Evolutionary conservation across 768 basidiomycete genomes (phyloP), one percentile per base, ranked within the genome.

Genomic region (Mycena belliarum): DNA sequence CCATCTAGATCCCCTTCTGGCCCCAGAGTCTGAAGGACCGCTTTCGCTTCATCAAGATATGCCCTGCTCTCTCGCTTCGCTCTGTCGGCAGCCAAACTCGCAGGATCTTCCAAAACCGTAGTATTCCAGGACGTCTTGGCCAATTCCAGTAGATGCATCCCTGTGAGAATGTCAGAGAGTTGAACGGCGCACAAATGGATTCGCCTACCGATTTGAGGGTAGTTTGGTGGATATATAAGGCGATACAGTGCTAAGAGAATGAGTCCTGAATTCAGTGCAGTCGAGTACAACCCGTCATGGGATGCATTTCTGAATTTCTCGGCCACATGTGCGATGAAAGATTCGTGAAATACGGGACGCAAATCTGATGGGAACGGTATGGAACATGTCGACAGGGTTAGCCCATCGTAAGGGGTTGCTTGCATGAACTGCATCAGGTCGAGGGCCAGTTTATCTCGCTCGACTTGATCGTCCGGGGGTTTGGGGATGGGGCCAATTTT

Each of bases 41-140:
- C 63, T 14, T 65, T 70, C 11, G 81, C 77, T 52, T 81, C 65
- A 24, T 59, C 59, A 18, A 88, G 69, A 60, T 78, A 80, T 6
- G 56, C 63, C 55, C 66, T 67, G 26, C 72, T 72, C 45, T 71
- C 69, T 7, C 63, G 65, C 43, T 72, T 69, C 26, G 48, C 62
- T 23, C 50, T 61, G 50, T 70, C 67, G 37, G 10, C 37, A 23
- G 40, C 53, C 12, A 59, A 58, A 18, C 60, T 54, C 7, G 54
- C 46, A 15, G 59, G 40, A 43, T 73, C 69, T 43, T 68, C 65
- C 3, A 73, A 73, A 20, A 85, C 66, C 23, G 76, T 69, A 15
- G 75, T 79, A 67, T 93, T 92, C 91, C 91, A 93, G 8, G 78
- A 76, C 0, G 88, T 87, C 75, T 92, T 92, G 2, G 89, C 81